Evolutionary conservation across 2,329 filamentous ascomycete genomes (phyloP).

Genomic region (Botrytis pseudocinerea): DNA sequence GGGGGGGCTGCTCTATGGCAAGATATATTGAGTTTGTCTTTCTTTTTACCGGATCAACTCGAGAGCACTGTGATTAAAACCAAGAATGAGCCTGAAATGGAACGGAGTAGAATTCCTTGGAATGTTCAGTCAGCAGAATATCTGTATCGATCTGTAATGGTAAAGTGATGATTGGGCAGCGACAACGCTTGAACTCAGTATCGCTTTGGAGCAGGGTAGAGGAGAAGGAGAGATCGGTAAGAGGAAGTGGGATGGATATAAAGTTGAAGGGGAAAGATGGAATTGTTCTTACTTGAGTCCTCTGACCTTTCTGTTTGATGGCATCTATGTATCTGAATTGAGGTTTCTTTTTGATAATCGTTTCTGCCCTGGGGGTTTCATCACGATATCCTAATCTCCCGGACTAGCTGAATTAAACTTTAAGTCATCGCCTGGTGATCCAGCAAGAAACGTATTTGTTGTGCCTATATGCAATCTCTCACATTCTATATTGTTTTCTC

Average conservation of each 20-base stretch:
- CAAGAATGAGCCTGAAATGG: rapidly evolving
- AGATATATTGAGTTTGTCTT: background rate
- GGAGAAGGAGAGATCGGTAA: background rate
- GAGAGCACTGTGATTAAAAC: background rate
- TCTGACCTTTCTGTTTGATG: background rate
- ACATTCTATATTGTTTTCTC: too few species aligned
- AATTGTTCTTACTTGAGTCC: background rate
- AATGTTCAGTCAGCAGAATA: background rate
- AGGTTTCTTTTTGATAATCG: background rate
- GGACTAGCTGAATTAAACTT: background rate
- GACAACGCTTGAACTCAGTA: background rate
- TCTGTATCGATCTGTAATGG: background rate
- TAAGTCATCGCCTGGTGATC: background rate
- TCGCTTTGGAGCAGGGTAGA: background rate
- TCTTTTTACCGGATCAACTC: background rate
- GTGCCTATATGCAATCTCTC: too few species aligned
- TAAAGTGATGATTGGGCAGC: background rate
- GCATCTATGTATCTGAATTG: background rate
- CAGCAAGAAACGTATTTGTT: background rate
- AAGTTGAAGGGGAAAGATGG: rapidly evolving
- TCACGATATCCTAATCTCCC: background rate
- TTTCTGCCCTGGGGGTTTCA: background rate
- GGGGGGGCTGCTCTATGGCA: background rate
- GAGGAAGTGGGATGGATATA: background rate
- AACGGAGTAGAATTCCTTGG: background rate